These are phyloP conservation scores for Beta vulgaris DNA, from an alignment of 148 eudicot genomes.

Conservation along the genomic window DNA sequence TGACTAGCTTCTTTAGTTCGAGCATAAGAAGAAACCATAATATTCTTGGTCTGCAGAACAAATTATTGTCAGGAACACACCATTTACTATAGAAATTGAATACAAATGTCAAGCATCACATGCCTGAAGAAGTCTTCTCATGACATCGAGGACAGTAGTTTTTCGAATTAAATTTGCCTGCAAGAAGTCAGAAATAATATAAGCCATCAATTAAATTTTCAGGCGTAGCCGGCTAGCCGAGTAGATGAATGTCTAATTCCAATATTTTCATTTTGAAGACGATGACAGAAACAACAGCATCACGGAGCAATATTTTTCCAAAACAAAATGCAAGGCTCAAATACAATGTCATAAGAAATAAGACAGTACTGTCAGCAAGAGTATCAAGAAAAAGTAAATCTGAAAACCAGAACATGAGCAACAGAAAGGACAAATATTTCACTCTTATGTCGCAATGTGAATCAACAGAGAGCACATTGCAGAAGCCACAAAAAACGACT, in stretches of 20 bases:
- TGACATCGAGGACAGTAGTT: slow-evolving; percentile 96
- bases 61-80: slow-evolving; percentile 24
- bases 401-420: not conserved
- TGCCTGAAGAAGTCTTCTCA: slow-evolving; percentile 99
- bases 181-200: slow-evolving; percentile 21
- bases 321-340: not conserved
- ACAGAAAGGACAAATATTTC: not conserved
- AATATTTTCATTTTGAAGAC: too few relatives aligned
- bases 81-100: not conserved
- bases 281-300: not conserved
- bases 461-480: not conserved
- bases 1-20: slow-evolving; percentile 96
- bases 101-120: slow-evolving; percentile 24
- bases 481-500: not conserved
- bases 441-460: too few relatives aligned
- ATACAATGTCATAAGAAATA: not conserved
- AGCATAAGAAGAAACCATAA: slow-evolving; percentile 96
- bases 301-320: not conserved
- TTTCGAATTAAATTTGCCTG: slow-evolving; percentile 97
- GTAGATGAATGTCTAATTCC: not conserved
- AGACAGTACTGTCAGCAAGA: not conserved
- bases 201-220: not conserved
- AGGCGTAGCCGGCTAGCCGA: too few relatives aligned
- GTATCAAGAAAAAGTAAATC: not conserved
- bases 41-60: slow-evolving; percentile 84